Conservation (phyloP, 805 yeast species). For the Teunomyces atbi region DNA sequence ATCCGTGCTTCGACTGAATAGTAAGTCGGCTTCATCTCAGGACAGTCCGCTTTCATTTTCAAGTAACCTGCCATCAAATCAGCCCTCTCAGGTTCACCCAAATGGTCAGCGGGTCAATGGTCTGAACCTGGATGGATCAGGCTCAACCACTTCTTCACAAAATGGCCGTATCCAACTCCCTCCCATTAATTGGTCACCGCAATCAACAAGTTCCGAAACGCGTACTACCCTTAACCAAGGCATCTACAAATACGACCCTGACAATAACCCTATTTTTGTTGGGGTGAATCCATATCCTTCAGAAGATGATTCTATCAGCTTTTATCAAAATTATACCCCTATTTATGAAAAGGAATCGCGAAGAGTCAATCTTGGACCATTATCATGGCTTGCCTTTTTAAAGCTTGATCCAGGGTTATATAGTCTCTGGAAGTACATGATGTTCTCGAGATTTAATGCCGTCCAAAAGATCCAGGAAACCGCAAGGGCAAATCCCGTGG, state of each 20-base stretch:
- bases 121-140: not conserved
- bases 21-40: not conserved
- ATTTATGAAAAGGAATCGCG: conserved; percentile 38
- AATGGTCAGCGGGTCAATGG: not conserved
- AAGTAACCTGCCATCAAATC: not conserved
- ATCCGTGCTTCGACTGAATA: conserved; percentile 17
- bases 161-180: conserved; percentile 6
- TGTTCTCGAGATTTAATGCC: conserved; percentile 3
- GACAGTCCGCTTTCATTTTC: not conserved
- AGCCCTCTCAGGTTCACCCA: not conserved
- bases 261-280: conserved; percentile 12
- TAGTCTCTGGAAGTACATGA: conserved; percentile 9
- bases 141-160: not conserved
- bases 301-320: conserved; percentile 35
- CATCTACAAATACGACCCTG: conserved; percentile 7
- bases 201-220: not conserved
- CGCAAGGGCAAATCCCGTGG: not conserved
- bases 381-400: conserved; percentile 48
- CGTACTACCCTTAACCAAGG: not conserved
- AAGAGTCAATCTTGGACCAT: conserved; percentile 50
- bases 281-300: conserved; percentile 25
- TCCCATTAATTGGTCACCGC: conserved; percentile 5
- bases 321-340: conserved; percentile 44
- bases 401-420: conserved; percentile 40
- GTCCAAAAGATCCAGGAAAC: not conserved